Evolutionary conservation across 164 flowering plant genomes (phyloP), one percentile per base, ranked within the genome.

Genomic region (Malania oleifera): DNA sequence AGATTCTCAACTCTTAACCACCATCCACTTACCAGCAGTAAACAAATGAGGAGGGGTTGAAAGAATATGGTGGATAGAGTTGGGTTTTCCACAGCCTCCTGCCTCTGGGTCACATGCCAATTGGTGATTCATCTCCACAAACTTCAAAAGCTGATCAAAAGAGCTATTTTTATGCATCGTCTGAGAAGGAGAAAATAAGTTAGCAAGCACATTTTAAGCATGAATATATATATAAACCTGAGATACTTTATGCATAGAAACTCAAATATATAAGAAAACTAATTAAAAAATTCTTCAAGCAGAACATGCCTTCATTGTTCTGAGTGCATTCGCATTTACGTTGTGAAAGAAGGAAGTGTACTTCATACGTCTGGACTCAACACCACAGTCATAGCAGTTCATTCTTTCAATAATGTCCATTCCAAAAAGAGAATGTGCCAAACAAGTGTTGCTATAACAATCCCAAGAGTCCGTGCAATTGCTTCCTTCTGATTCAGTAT

Each of bases 81-180:
- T 31, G 29, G 31, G 40, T 14, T 29, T 31, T 31, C 56, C 56
- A 53, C 56, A 53, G 40, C 56, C 56, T 6, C 40, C 56, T 53
- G 38, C 38, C 25, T 29, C 23, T 29, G 38, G 40, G 20, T 53
- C 22, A 34, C 56, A 53, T n/a, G 39, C 22, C 2, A n/a, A 9
- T 25, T 53, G 56, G 25, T 29, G 22, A 29, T 31, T 34, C 23
- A n/a, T 29, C 40, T 29, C 39, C 22, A 31, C 56, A n/a, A 53
- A 20, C 22, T 53, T 53, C 24, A 53, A 20, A 18, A 53, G 23
- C 3, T 53, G 8, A 19, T 7, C 25, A 27, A 53, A 53, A 17
- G 56, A 29, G 23, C 22, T 35, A 8, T 35, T 40, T 10, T 15
- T 31, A 10, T 20, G 25, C 9, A 8, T 14, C 6, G 3, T 20